phyloP scores from a whole-genome alignment of 2,329 filamentous ascomycete species.

The Fusarium praegraminearum region DNA sequence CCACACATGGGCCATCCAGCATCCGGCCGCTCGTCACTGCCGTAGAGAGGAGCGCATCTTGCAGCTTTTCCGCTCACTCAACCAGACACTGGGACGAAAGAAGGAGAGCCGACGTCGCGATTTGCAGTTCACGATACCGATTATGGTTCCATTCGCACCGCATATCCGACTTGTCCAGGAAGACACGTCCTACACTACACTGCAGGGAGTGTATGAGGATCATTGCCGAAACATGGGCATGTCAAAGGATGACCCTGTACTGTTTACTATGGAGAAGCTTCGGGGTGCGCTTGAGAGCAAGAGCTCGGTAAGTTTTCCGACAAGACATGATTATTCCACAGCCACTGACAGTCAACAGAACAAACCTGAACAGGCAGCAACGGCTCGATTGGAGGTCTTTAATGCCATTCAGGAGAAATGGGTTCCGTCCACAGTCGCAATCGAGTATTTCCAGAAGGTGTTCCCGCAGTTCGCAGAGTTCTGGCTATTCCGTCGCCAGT shows the following conservation, averaged over 20 bases:
- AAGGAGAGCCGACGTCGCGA: constrained; percentile 96
- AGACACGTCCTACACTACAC: constrained; percentile 90
- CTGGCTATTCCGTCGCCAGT: constrained; percentile 98
- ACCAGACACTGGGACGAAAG: constrained; percentile 88
- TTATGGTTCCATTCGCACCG: constrained; percentile 95
- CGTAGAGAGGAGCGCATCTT: constrained; percentile 93
- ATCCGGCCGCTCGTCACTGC: constrained; percentile 92
- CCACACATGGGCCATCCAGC: constrained; percentile 97
- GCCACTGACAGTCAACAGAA: constrained; percentile 60
- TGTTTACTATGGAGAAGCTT: constrained; percentile 96
- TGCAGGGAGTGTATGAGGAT: constrained; percentile 97
- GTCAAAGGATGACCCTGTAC: constrained; percentile 93
- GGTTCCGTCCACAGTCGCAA: constrained; percentile 83
- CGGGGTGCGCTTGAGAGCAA: constrained; percentile 79
- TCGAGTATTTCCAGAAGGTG: constrained; percentile 89
- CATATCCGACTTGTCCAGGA: constrained; percentile 97
- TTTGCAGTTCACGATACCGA: constrained; percentile 92
- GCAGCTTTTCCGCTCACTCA: constrained; percentile 97
- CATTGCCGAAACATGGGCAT: constrained; percentile 89
- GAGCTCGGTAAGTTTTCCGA: constrained; percentile 62
- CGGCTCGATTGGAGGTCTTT: constrained; percentile 89
- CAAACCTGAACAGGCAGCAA: constrained; percentile 75
- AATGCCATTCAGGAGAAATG: constrained; percentile 93
- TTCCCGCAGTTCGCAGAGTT: constrained; percentile 94
- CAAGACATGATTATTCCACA: background rate